Evolutionary conservation across 2,329 filamentous ascomycete species (phyloP).

Genomic region (Aspergillus sp.): DNA sequence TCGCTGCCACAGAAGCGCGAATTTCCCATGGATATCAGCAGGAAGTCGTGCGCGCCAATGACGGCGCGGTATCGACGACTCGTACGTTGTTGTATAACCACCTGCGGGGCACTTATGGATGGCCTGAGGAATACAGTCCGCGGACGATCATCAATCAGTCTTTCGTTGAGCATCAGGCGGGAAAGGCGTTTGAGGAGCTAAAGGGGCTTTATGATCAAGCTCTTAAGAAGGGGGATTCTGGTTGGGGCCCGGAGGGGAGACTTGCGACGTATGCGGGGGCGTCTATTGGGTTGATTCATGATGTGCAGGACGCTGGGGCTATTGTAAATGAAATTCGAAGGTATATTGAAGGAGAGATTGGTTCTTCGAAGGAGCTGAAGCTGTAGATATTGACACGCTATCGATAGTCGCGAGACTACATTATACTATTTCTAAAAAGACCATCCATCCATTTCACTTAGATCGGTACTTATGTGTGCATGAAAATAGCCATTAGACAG

Average conservation of each 20-base stretch:
- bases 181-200: constrained; percentile 41
- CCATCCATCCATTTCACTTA: too few relatives aligned
- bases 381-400: too few relatives aligned
- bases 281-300: constrained; percentile 39
- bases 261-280: constrained; percentile 47
- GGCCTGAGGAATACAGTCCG: constrained; percentile 54
- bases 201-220: constrained; percentile 39
- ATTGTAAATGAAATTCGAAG: constrained; percentile 31
- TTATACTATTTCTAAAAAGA: too few relatives aligned
- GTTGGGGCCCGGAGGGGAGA: constrained; percentile 44
- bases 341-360: neutral
- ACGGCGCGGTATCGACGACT: constrained; percentile 49
- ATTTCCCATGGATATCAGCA: constrained; percentile 47
- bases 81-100: constrained; percentile 49
- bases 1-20: constrained; percentile 48
- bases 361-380: too few relatives aligned
- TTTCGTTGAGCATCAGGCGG: constrained; percentile 23
- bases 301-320: constrained; percentile 31
- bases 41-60: constrained; percentile 44
- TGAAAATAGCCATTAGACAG: too few relatives aligned
- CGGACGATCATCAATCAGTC: constrained; percentile 32
- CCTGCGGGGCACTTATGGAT: constrained; percentile 51
- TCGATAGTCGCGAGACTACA: too few relatives aligned
- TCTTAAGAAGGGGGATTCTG: constrained; percentile 34
- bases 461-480: too few relatives aligned